A percentile compares a stretch with the other conserved stretches of the same genome.
Evolutionary conservation across 495 filamentous ascomycete genomes (phyloP).

Genomic region (Entonaema liquescens): DNA sequence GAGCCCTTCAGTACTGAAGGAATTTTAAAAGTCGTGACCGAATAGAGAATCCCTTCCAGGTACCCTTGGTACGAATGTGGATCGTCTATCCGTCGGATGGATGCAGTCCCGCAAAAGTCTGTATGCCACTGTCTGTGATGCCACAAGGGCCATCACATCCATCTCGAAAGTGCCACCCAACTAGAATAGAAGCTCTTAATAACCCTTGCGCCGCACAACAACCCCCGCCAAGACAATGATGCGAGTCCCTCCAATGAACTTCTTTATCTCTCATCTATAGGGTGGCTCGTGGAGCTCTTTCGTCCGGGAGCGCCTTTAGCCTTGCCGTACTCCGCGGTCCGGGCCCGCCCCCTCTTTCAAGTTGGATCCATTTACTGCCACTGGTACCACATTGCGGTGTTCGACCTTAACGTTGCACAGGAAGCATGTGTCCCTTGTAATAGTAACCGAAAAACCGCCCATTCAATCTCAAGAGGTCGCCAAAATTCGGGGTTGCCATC

Average conservation of each 20-base stretch:
- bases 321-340: slow-evolving; percentile 12
- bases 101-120: slow-evolving; percentile 16
- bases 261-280: slow-evolving; percentile 24
- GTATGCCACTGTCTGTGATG: slow-evolving; percentile 21
- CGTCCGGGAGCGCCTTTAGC: slow-evolving; percentile 9
- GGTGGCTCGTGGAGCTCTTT: slow-evolving; percentile 11
- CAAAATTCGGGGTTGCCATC: slow-evolving; percentile 13
- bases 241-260: slow-evolving; percentile 25
- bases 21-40: slow-evolving; percentile 7
- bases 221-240: slow-evolving; percentile 31
- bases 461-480: slow-evolving; percentile 18
- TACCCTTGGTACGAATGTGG: slow-evolving; percentile 16
- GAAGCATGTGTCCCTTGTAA: slow-evolving; percentile 10
- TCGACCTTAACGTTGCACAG: slow-evolving; percentile 9
- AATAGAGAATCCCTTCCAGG: slow-evolving; percentile 10
- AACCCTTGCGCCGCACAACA: slow-evolving; percentile 31
- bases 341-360: slow-evolving; percentile 19
- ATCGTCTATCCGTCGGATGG: slow-evolving; percentile 9
- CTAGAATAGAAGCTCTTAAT: slow-evolving; percentile 27
- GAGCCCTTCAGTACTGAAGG: slow-evolving; percentile 12
- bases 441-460: slow-evolving; percentile 6
- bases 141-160: slow-evolving; percentile 8
- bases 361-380: slow-evolving; percentile 13
- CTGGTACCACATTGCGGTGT: slow-evolving; percentile 8
- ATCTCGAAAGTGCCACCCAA: slow-evolving; percentile 23